A percentile compares a stretch with the other conserved stretches of the same genome.
Conservation (phyloP, 805 yeast species). For the Metschnikowia matae region DNA sequence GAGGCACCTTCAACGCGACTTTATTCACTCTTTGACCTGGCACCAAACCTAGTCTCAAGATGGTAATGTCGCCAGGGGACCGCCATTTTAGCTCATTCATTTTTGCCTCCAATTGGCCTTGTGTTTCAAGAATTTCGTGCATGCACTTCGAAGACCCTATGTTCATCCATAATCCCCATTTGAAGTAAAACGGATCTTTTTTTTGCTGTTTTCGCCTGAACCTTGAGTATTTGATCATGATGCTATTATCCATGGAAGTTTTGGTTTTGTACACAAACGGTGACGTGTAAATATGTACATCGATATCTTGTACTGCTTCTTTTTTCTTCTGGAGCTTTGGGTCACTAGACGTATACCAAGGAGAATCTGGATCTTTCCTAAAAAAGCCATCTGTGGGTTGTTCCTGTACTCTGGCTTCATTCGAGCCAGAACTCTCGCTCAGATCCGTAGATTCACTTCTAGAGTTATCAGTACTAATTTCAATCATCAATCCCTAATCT, state of each 20-base stretch:
- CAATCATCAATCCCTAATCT: not conserved
- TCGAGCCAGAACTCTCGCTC: not conserved
- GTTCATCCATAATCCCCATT: constrained; percentile 10
- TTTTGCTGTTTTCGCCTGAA: not conserved
- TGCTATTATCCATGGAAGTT: not conserved
- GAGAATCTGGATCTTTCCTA: not conserved
- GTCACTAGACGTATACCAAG: not conserved
- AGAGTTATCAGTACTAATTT: not conserved
- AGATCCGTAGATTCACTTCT: not conserved
- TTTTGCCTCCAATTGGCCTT: constrained; percentile 3
- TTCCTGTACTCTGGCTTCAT: not conserved
- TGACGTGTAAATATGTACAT: not conserved
- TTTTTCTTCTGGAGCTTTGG: not conserved
- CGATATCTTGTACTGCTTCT: not conserved
- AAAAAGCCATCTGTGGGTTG: too few species aligned
- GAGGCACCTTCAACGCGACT: constrained; percentile 6
- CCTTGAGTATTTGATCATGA: constrained; percentile 5
- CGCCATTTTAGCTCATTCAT: not conserved
- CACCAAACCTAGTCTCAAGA: constrained; percentile 5
- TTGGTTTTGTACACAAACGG: not conserved
- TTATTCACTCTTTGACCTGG: constrained; percentile 5
- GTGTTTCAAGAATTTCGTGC: constrained; percentile 5
- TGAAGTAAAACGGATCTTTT: constrained; percentile 5
- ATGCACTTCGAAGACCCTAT: not conserved
- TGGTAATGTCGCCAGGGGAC: not conserved